Conservation (phyloP, 192 early-diverging fungal species). For the Mortierella antarctica region DNA sequence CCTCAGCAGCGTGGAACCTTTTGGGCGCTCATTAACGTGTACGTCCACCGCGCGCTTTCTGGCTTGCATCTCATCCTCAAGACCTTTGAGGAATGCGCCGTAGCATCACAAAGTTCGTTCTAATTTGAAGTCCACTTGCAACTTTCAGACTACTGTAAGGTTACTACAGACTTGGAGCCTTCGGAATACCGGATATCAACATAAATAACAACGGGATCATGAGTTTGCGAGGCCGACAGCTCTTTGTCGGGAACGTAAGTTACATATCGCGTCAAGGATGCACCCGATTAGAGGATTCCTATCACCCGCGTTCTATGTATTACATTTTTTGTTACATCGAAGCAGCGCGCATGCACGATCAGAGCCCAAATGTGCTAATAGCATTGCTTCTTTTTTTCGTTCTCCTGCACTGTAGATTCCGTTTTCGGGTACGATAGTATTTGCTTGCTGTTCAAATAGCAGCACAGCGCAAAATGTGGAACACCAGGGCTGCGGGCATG, state of each 20-base stretch:
- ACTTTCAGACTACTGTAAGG: too few relatives aligned
- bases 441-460: background rate
- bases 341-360: background rate
- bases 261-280: background rate
- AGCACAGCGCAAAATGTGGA: background rate
- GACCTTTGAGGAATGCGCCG: too few relatives aligned
- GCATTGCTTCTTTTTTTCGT: background rate
- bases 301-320: background rate
- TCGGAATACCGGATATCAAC: too few relatives aligned
- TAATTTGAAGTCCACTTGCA: too few relatives aligned
- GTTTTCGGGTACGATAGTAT: conserved; percentile 23
- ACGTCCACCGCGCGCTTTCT: too few relatives aligned
- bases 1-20: too few relatives aligned
- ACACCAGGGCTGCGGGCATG: too few relatives aligned
- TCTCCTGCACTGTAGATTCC: conserved; percentile 19
- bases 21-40: too few relatives aligned
- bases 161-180: too few relatives aligned
- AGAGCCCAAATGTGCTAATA: background rate
- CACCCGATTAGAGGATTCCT: background rate
- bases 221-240: conserved; percentile 40
- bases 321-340: background rate
- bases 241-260: conserved; percentile 44
- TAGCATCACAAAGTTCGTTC: too few relatives aligned
- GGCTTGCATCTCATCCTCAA: too few relatives aligned
- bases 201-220: conserved; percentile 2